These are phyloP conservation scores for Cucurbita argyrosperma DNA, from an alignment of 306 rosid genomes.

Conservation along the genomic window DNA sequence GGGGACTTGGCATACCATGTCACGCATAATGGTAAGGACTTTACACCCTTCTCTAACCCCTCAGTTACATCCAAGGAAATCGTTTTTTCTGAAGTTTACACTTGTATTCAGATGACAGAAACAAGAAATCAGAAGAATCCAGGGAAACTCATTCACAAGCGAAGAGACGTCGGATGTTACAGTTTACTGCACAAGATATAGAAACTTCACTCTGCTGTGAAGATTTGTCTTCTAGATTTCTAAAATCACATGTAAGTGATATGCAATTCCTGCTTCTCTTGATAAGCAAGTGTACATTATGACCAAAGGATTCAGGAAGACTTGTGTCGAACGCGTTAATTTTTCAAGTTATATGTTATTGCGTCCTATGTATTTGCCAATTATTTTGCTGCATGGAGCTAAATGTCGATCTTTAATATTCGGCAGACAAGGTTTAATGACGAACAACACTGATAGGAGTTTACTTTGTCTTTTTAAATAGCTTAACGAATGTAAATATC, in stretches of 20 bases:
- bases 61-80: neutral
- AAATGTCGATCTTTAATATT: neutral
- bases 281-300: neutral
- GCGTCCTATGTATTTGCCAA: neutral
- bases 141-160: conserved; percentile 49
- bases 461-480: neutral
- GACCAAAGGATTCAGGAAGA: neutral
- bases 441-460: neutral
- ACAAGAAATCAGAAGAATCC: conserved; percentile 29
- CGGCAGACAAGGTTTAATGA: neutral
- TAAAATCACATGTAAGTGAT: conserved; percentile 48
- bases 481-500: neutral
- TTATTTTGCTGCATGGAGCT: neutral
- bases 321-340: neutral
- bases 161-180: conserved; percentile 80
- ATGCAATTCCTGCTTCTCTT: neutral
- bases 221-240: conserved; percentile 34
- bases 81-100: neutral
- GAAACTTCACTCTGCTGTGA: conserved; percentile 25
- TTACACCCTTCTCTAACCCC: neutral
- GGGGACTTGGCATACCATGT: conserved; percentile 49
- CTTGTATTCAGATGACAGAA: conserved; percentile 22
- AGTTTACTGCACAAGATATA: conserved; percentile 31
- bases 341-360: neutral
- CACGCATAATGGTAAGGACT: conserved; percentile 24